Base-by-base conservation (phyloP, 805 yeast species). In the Candida nemodendra region DNA sequence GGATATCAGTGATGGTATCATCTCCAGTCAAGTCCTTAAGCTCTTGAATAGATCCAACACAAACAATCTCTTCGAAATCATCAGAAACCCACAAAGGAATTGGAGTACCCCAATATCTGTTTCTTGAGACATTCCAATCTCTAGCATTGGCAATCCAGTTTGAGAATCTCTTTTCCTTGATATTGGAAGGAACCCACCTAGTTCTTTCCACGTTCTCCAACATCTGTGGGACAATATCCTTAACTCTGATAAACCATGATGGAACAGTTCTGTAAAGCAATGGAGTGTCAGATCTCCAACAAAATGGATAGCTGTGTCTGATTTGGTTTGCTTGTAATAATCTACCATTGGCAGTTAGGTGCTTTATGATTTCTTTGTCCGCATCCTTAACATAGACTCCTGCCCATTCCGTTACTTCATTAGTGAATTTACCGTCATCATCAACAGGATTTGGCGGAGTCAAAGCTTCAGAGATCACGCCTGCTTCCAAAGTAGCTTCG, bases 231-330 rank as follows among this genome's bases (percentile, higher is more conserved):
- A 91, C 78, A 60, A 86, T 77, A 39, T 87, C 90, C 51, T 77
- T 79, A 40, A 93, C 84, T 61, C 95, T 83, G 43, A 93, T 93
- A 57, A 93, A 93, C 99, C 99, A 93, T 23, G 98, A 91, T 35
- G 99, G 99, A 50, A 93, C 97, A 26, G 96, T 82, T 71, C 95
- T 81, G 73, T 93, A 93, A 51, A 93, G 66, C 62, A 93, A 79
- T 38, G 99, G 99, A 21, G 99, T 93, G 62, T 93, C 99, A 3
- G 98, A 91, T 78, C 99, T 84, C 99, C 99, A 93, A 72, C 99
- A 93, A 84, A 93, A 93, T 56, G 99, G 99, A 67, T 93, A 93
- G 65, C 95, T 84, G 75, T 93, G 99, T 69, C 81, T 81, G 51
- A 90, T 74, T 72, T 93, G 98, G 29, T 87, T 71, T 41, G 81